Evolutionary conservation across 768 basidiomycete species (phyloP).

Genomic region (Boletus patriciae): DNA sequence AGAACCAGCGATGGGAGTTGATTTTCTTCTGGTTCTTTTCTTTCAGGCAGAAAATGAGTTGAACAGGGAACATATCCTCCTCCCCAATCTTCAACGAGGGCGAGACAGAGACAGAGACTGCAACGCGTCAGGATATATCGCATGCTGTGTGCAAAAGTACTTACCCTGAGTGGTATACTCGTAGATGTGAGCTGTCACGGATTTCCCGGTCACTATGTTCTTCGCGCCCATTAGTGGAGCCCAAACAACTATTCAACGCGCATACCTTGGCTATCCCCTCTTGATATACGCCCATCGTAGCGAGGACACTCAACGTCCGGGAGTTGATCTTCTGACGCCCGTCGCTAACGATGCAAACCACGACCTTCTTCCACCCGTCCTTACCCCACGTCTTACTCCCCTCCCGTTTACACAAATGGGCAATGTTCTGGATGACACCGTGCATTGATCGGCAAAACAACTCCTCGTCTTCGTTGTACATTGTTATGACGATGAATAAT

Average conservation of each 20-base stretch:
- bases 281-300: constrained; percentile 93
- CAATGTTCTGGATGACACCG: constrained; percentile 93
- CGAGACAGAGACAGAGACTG: constrained; percentile 66
- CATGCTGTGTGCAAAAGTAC: not conserved
- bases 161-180: constrained; percentile 91
- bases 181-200: constrained; percentile 88
- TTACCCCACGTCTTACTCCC: constrained; percentile 94
- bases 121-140: constrained; percentile 7
- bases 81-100: constrained; percentile 83
- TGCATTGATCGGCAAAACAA: constrained; percentile 94
- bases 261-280: constrained; percentile 87
- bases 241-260: not conserved
- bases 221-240: constrained; percentile 22
- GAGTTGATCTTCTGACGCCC: constrained; percentile 84
- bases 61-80: constrained; percentile 82
- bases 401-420: constrained; percentile 82
- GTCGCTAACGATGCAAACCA: constrained; percentile 89
- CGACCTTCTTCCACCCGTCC: constrained; percentile 98
- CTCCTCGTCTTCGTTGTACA: constrained; percentile 95
- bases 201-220: constrained; percentile 77
- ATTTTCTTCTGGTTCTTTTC: constrained; percentile 97
- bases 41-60: constrained; percentile 89
- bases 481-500: constrained; percentile 96
- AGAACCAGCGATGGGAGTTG: constrained; percentile 94
- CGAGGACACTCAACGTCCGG: constrained; percentile 80